Evolutionary conservation across 306 rosid genomes (phyloP).

Genomic region (Macrotyloma uniflorum): DNA sequence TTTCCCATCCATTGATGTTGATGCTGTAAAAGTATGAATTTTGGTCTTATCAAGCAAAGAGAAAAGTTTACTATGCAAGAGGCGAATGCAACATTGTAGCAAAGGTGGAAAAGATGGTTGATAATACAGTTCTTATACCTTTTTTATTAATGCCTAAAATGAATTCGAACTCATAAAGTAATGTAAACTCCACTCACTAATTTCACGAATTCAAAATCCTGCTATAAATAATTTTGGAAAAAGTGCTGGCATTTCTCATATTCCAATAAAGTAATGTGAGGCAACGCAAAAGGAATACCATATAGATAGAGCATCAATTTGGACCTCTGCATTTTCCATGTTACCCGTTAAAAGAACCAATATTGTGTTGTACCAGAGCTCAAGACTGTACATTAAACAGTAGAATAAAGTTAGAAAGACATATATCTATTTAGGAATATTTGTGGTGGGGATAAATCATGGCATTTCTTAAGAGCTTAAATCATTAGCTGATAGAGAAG

Average conservation of each 20-base stretch:
- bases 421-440: not conserved
- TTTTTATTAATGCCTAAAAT: too few relatives aligned
- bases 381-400: slow-evolving; percentile 40
- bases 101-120: too few relatives aligned
- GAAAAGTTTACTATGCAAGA: too few relatives aligned
- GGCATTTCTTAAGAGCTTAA: not conserved
- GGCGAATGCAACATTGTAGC: too few relatives aligned
- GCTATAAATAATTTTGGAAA: too few relatives aligned
- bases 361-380: slow-evolving; percentile 58
- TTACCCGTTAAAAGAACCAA: slow-evolving; percentile 56
- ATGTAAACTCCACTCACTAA: too few relatives aligned
- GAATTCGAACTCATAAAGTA: too few relatives aligned
- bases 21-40: slow-evolving; percentile 38
- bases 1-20: slow-evolving; percentile 61
- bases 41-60: not conserved
- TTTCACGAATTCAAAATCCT: too few relatives aligned
- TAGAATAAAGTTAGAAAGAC: not conserved
- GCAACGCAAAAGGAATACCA: slow-evolving; percentile 44
- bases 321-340: slow-evolving; percentile 53
- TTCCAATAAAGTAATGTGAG: not conserved
- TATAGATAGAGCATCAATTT: slow-evolving; percentile 58
- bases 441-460: too few relatives aligned
- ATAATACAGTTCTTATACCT: too few relatives aligned
- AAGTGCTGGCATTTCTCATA: too few relatives aligned
- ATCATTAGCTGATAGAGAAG: not conserved